A percentile compares a stretch with the other conserved stretches of the same genome.
These are phyloP conservation scores for Phytophthora pini DNA, from an alignment of 352 stramenopile species.

Conservation along the genomic window DNA sequence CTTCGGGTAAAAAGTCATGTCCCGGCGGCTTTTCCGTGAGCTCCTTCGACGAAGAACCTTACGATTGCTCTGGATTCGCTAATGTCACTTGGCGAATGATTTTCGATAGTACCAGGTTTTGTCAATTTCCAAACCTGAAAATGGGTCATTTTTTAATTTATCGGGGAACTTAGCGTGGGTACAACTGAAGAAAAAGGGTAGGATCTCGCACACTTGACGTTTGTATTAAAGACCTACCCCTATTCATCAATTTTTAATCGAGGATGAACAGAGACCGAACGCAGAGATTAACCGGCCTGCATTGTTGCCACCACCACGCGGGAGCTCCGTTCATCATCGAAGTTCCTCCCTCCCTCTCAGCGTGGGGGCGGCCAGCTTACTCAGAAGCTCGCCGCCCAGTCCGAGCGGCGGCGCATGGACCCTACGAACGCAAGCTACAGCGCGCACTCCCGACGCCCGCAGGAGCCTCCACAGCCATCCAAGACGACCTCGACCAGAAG, in stretches of 20 bases:
- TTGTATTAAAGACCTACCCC: constrained; percentile 1
- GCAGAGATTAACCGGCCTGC: constrained; percentile 27
- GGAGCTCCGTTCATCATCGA: constrained; percentile 11
- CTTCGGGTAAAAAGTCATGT: no score
- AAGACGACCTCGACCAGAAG: constrained; percentile 26
- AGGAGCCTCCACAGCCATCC: constrained; percentile 10
- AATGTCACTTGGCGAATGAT: no score
- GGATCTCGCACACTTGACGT: constrained; percentile 4
- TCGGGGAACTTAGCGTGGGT: background rate
- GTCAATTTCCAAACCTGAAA: no score
- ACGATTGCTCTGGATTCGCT: no score
- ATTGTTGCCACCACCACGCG: constrained; percentile 1
- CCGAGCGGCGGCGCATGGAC: constrained; percentile 27
- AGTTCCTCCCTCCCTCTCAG: constrained; percentile 8
- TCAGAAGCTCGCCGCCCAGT: constrained; percentile 33
- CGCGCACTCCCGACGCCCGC: constrained; percentile 12
- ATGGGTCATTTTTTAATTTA: no score
- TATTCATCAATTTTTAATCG: constrained; percentile 29
- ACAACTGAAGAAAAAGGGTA: background rate
- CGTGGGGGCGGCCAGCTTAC: constrained; percentile 20
- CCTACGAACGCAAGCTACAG: constrained; percentile 18
- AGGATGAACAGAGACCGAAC: constrained; percentile 4
- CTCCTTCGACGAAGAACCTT: no score
- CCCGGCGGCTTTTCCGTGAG: no score
- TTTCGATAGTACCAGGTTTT: no score